Conservation (phyloP, 2,329 filamentous ascomycete species). For the Monosporascus sp. region DNA sequence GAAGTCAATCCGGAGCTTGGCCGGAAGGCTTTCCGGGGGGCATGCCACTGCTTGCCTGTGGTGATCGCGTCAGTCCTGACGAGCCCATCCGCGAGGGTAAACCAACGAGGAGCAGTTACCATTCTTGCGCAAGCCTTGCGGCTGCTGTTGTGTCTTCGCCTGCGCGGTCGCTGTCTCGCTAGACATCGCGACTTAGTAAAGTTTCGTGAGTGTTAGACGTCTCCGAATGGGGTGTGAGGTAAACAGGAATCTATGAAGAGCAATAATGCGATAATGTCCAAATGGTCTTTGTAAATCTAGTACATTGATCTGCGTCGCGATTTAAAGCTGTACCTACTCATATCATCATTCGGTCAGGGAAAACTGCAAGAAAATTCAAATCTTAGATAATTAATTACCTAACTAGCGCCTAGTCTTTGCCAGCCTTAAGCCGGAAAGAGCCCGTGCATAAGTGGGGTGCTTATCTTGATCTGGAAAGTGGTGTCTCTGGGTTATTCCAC, state of each 20-base stretch:
- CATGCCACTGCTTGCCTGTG: conserved; percentile 91
- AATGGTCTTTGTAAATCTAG: too few relatives aligned
- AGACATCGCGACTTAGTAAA: conserved; percentile 36
- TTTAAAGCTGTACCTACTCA: too few relatives aligned
- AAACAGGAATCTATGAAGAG: too few relatives aligned
- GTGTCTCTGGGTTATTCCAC: neutral
- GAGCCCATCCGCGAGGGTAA: neutral
- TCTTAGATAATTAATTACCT: neutral
- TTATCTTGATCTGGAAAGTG: neutral
- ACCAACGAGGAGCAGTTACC: conserved; percentile 43
- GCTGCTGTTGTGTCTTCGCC: conserved; percentile 30
- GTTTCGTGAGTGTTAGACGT: neutral
- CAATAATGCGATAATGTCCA: too few relatives aligned
- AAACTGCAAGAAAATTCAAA: neutral
- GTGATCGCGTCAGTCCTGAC: conserved; percentile 2
- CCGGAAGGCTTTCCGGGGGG: conserved; percentile 76
- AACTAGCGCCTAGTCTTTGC: neutral
- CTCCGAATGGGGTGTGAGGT: too few relatives aligned
- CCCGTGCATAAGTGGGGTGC: neutral
- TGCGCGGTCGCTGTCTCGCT: conserved; percentile 28
- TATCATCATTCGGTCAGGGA: neutral
- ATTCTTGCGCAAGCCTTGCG: conserved; percentile 73
- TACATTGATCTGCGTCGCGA: too few relatives aligned
- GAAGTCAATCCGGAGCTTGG: conserved; percentile 71
- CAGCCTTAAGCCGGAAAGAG: neutral